phyloP scores from a whole-genome alignment of 768 basidiomycete species.

The Mycena sanguinolenta region DNA sequence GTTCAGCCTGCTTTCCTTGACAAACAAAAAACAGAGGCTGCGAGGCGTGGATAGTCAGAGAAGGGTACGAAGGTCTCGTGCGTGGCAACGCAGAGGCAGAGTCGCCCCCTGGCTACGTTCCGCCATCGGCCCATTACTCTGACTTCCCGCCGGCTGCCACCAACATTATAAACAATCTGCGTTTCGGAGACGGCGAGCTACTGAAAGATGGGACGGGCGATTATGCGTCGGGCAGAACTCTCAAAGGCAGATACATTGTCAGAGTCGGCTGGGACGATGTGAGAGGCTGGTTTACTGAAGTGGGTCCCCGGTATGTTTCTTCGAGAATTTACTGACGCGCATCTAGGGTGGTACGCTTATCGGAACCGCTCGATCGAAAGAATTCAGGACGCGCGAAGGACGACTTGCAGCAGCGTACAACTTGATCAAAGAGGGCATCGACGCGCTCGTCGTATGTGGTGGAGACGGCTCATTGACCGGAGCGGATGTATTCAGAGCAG shows the following conservation, averaged over 20 bases:
- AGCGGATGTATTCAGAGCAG: constrained; percentile 91
- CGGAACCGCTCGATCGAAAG: constrained; percentile 89
- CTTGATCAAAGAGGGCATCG: constrained; percentile 96
- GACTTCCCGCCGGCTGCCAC: constrained; percentile 32
- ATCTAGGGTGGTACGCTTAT: constrained; percentile 92
- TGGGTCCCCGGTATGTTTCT: constrained; percentile 46
- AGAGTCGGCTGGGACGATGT: constrained; percentile 99
- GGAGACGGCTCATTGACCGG: constrained; percentile 98
- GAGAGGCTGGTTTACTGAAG: constrained; percentile 93
- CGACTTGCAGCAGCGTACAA: constrained; percentile 91
- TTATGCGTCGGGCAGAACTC: constrained; percentile 71
- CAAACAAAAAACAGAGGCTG: constrained; percentile 76
- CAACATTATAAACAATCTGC: constrained; percentile 76
- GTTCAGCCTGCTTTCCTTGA: constrained; percentile 14
- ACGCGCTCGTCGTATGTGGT: constrained; percentile 96
- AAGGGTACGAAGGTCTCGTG: constrained; percentile 98
- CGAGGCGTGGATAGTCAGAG: constrained; percentile 95
- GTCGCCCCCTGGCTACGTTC: constrained; percentile 47
- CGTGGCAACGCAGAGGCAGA: constrained; percentile 79
- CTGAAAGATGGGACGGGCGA: constrained; percentile 88
- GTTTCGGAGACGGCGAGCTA: constrained; percentile 85
- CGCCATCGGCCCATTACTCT: constrained; percentile 20
- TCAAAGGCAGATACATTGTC: constrained; percentile 94
- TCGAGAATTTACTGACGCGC: neutral
- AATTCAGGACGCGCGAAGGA: constrained; percentile 90